Evolutionary conservation across 1,284 basidiomycete genomes (phyloP).

Genomic region (Rhodotorula mucilaginosa): DNA sequence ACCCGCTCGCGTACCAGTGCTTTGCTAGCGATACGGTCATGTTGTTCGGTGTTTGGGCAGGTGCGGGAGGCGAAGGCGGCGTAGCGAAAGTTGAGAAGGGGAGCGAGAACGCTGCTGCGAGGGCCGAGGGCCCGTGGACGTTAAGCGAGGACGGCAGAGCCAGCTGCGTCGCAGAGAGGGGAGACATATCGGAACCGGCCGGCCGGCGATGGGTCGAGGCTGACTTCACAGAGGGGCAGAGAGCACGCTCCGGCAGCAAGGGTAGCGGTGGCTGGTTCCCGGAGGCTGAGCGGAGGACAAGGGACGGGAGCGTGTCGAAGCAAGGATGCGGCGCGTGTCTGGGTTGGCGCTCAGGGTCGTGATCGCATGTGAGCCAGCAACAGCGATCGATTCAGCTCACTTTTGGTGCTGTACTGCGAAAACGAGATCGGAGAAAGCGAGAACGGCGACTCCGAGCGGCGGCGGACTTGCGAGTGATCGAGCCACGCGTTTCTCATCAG

Average conservation of each 20-base stretch:
- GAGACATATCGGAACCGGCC: background rate
- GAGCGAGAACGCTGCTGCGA: conserved; percentile 1
- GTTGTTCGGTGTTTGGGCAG: background rate
- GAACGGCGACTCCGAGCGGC: too few species aligned
- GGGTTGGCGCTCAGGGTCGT: too few species aligned
- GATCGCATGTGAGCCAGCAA: too few species aligned
- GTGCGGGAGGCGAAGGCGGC: background rate
- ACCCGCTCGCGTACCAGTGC: conserved; percentile 4
- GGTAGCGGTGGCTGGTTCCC: background rate
- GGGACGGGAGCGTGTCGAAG: background rate
- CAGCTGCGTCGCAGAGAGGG: conserved; percentile 4
- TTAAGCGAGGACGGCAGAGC: background rate
- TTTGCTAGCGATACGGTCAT: background rate
- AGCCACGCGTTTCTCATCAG: background rate
- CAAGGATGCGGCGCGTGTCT: too few species aligned
- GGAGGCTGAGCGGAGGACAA: conserved; percentile 4
- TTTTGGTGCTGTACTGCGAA: too few species aligned
- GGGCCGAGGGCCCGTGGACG: background rate
- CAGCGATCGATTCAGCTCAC: too few species aligned
- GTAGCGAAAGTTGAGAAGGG: background rate
- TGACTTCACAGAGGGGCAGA: background rate
- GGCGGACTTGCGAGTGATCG: background rate
- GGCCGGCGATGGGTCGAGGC: background rate
- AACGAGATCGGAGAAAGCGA: too few species aligned
- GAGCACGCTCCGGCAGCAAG: background rate